Conservation (phyloP, 352 stramenopile species). For the Aphanomyces stellatus region DNA sequence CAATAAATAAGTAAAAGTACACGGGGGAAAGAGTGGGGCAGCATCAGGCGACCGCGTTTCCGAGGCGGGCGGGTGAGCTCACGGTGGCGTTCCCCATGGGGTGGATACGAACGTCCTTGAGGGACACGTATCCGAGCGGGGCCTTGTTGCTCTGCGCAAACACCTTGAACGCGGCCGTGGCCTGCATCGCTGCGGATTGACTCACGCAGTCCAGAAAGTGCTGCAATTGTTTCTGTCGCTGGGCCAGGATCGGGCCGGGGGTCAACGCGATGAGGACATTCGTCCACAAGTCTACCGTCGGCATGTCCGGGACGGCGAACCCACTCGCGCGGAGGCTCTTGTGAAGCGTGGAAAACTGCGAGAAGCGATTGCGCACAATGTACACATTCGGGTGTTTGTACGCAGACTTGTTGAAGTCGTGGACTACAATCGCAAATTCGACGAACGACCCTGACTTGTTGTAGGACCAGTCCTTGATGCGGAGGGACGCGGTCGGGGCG, state of each 20-base stretch:
- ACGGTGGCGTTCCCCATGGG: not conserved
- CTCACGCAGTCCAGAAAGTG: not conserved
- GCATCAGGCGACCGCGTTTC: no score
- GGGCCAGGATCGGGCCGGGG: not conserved
- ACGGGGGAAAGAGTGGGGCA: no score
- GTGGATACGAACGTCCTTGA: not conserved
- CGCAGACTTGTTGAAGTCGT: not conserved
- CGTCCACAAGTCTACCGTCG: not conserved
- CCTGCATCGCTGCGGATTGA: not conserved
- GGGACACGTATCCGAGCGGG: not conserved
- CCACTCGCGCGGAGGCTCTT: not conserved
- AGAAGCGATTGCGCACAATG: not conserved
- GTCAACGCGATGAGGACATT: conserved; percentile 7
- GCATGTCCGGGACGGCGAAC: not conserved
- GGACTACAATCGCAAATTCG: not conserved
- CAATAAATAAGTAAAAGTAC: no score
- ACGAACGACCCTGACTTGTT: not conserved
- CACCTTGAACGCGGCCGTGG: not conserved
- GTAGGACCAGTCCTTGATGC: not conserved
- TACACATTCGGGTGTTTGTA: not conserved
- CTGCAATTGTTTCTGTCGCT: not conserved
- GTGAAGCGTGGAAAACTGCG: not conserved
- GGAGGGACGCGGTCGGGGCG: not conserved
- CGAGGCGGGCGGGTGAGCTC: no score
- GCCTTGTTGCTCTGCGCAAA: not conserved